A percentile compares a stretch with the other conserved stretches of the same genome.
Conservation (phyloP, 106 monocot genomes). For the Narthecium ossifragum region DNA sequence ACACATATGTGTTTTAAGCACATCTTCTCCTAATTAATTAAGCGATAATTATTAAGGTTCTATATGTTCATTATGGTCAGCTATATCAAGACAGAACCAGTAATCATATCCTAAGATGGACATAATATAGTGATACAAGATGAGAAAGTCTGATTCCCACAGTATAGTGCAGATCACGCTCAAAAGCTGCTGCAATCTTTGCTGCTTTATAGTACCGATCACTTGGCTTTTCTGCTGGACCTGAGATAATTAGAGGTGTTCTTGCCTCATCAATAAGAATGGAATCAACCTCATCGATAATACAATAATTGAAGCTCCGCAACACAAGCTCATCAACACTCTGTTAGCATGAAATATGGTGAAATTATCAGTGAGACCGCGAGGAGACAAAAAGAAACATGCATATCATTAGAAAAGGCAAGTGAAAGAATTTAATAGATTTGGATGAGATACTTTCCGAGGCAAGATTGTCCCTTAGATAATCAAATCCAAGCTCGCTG, state of each 20-base stretch:
- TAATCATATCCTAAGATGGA: no score
- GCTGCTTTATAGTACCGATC: constrained; percentile 95
- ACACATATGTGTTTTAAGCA: no score
- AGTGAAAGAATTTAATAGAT: not conserved
- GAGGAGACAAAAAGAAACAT: no score
- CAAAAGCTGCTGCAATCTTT: constrained; percentile 87
- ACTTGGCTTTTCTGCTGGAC: constrained; percentile 93
- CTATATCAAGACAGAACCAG: no score
- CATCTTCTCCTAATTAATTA: no score
- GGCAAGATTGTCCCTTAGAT: constrained; percentile 95
- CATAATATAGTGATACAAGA: no score
- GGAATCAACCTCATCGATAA: constrained; percentile 99
- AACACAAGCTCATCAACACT: constrained; percentile 87
- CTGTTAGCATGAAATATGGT: constrained; percentile 35
- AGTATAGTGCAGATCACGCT: constrained; percentile 94
- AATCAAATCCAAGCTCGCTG: constrained; percentile 97
- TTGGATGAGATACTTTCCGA: constrained; percentile 45
- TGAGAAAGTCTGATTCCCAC: no score
- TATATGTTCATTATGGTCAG: not conserved
- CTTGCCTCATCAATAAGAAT: constrained; percentile 99
- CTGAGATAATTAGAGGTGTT: constrained; percentile 96
- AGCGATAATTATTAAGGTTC: not conserved
- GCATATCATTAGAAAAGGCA: constrained; percentile 4
- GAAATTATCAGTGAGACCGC: no score
- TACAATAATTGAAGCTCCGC: constrained; percentile 79